Conservation (phyloP, 345 rosid species). For the Aquilaria yunnanensis region DNA sequence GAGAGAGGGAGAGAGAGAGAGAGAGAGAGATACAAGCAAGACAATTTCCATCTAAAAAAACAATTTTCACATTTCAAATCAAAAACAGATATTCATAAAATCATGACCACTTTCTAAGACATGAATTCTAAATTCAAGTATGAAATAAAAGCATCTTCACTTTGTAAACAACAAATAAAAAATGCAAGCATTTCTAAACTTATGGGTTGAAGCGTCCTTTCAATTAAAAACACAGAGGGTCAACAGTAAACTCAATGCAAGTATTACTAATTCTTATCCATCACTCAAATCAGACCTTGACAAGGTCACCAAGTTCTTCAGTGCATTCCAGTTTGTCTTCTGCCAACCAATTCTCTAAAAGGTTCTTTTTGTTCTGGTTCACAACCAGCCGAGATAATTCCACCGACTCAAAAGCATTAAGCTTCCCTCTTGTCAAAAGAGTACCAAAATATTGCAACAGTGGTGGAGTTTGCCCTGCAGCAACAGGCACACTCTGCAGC, state of each 20-base stretch:
- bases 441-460: slow-evolving; percentile 97
- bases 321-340: slow-evolving; percentile 99
- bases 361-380: slow-evolving; percentile 96
- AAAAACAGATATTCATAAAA: neutral
- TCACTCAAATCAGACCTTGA: slow-evolving; percentile 58
- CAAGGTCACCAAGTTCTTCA: slow-evolving; percentile 99
- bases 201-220: too few species aligned
- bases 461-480: slow-evolving; percentile 98
- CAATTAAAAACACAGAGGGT: neutral
- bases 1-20: too few species aligned
- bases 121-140: neutral
- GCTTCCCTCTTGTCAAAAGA: slow-evolving; percentile 90
- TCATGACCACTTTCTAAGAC: slow-evolving; percentile 3
- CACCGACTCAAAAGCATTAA: slow-evolving; percentile 93
- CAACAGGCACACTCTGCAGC: slow-evolving; percentile 96
- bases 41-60: neutral
- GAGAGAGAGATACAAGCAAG: too few species aligned
- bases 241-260: neutral
- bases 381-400: slow-evolving; percentile 98
- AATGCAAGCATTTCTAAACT: too few species aligned
- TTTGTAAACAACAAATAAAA: too few species aligned
- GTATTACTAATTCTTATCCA: neutral
- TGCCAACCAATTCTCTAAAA: slow-evolving; percentile 93
- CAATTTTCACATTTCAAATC: neutral
- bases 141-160: too few species aligned